Evolutionary conservation across 768 basidiomycete genomes (phyloP).

Genomic region (Auriscalpium orientale): DNA sequence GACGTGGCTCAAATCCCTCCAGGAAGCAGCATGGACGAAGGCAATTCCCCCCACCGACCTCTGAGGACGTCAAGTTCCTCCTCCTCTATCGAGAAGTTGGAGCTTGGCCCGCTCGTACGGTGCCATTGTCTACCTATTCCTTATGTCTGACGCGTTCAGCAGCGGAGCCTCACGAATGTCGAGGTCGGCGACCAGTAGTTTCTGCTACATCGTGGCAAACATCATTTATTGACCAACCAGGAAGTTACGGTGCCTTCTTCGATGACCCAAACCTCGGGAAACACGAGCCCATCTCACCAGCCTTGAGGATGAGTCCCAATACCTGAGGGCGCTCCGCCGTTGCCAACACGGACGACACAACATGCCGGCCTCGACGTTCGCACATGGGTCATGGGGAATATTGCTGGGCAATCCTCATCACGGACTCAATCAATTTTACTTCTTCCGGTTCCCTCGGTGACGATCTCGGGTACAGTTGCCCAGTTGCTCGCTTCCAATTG

Average conservation of each 20-base stretch:
- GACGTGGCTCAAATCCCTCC: neutral
- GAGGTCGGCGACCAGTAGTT: neutral
- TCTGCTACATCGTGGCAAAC: neutral
- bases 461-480: constrained; percentile 40
- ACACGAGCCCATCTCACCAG: neutral
- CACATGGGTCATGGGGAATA: constrained; percentile 30
- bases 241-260: neutral
- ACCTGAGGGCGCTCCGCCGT: constrained; percentile 44
- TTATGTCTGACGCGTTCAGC: neutral
- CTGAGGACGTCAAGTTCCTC: neutral
- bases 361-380: constrained; percentile 31
- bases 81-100: neutral
- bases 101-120: neutral
- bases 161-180: neutral
- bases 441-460: constrained; percentile 49
- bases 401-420: constrained; percentile 50
- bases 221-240: neutral
- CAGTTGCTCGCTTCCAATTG: constrained; percentile 59
- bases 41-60: neutral
- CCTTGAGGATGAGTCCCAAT: constrained; percentile 40
- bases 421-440: constrained; percentile 73
- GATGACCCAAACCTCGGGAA: constrained; percentile 18
- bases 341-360: constrained; percentile 38
- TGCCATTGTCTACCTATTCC: neutral
- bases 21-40: neutral